phyloP scores from a whole-genome alignment of 1,284 basidiomycete genomes.

The Thelephora terrestris region DNA sequence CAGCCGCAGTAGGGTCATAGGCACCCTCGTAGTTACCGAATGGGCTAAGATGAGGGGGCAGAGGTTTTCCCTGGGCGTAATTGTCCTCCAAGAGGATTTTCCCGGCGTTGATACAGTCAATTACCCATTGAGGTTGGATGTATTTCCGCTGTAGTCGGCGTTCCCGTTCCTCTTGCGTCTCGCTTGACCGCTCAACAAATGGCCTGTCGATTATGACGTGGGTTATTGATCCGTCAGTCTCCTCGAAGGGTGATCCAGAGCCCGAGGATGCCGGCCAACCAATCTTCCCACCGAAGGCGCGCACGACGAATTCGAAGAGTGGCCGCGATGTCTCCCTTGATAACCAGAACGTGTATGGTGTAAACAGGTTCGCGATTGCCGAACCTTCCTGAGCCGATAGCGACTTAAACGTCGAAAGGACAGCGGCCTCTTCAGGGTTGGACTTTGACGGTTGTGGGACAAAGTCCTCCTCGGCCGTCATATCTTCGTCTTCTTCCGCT shows the following conservation, averaged over 20 bases:
- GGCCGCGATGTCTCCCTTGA: conserved; percentile 90
- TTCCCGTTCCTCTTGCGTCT: conserved; percentile 52
- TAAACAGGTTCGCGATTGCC: conserved; percentile 58
- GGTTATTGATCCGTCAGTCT: conserved; percentile 76
- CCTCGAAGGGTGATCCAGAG: conserved; percentile 70
- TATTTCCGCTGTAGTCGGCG: conserved; percentile 69
- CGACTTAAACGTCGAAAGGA: conserved; percentile 74
- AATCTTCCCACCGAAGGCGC: conserved; percentile 83
- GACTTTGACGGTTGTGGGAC: conserved; percentile 55
- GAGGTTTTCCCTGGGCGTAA: conserved; percentile 79
- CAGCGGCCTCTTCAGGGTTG: conserved; percentile 38
- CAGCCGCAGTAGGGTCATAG: conserved; percentile 49
- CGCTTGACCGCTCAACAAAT: conserved; percentile 34
- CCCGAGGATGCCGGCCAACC: conserved; percentile 88
- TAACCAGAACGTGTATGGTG: conserved; percentile 87
- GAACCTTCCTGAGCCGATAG: conserved; percentile 50
- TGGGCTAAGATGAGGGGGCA: conserved; percentile 95
- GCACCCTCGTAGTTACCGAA: conserved; percentile 81
- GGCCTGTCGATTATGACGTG: conserved; percentile 96
- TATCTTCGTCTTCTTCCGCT: conserved; percentile 21
- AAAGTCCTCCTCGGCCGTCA: conserved; percentile 56
- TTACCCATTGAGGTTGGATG: conserved; percentile 97
- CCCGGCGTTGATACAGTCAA: conserved; percentile 89
- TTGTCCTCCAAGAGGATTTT: conserved; percentile 79
- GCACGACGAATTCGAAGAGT: conserved; percentile 92